phyloP scores from a whole-genome alignment of 805 yeast genomes.

The Saccharomyces jurei region DNA sequence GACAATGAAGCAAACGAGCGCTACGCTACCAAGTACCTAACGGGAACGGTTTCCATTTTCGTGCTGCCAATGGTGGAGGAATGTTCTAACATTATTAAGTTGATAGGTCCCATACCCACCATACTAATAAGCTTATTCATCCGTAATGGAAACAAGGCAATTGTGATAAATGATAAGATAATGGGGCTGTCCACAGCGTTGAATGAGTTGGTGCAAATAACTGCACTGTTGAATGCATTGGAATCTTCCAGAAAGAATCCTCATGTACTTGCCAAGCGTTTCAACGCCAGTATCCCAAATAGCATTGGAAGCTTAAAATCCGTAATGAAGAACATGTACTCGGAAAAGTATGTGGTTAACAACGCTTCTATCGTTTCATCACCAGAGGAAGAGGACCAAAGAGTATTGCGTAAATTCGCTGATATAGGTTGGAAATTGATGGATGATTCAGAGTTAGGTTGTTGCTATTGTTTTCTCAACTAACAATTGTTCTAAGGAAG shows the following conservation, averaged over 20 bases:
- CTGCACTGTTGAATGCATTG: neutral
- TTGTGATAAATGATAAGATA: neutral
- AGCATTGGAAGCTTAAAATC: neutral
- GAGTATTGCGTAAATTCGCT: slow-evolving; percentile 9
- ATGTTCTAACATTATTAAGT: neutral
- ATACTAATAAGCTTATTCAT: neutral
- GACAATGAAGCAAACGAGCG: neutral
- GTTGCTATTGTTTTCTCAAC: slow-evolving; percentile 3
- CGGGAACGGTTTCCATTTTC: neutral
- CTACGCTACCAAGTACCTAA: neutral
- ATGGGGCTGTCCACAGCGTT: neutral
- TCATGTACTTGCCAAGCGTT: neutral
- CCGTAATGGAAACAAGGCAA: neutral
- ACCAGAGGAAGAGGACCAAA: neutral
- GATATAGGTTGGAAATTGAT: slow-evolving; percentile 26
- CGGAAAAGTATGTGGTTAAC: neutral
- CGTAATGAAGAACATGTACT: neutral
- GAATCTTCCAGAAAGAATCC: neutral
- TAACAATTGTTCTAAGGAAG: neutral
- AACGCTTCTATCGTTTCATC: neutral
- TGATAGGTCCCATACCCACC: neutral
- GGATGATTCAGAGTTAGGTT: slow-evolving; percentile 28
- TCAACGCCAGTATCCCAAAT: neutral
- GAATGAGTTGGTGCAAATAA: neutral
- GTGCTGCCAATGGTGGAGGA: neutral